These are phyloP conservation scores for Rhizophagus sp. DNA, from an alignment of 192 early-diverging fungal genomes.

Conservation along the genomic window DNA sequence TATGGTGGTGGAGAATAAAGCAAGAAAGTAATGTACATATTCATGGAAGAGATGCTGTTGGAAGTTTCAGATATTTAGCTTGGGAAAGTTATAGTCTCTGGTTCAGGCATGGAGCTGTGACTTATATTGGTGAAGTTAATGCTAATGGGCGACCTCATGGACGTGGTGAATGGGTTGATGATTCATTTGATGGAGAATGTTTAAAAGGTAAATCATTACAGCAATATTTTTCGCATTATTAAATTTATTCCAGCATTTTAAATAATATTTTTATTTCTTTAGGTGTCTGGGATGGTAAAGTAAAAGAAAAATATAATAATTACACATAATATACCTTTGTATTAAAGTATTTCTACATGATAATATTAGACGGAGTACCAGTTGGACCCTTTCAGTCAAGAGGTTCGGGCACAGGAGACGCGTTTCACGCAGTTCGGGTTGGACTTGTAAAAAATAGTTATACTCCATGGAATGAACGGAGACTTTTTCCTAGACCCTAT, in stretches of 20 bases:
- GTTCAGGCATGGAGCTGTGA: slow-evolving; percentile 31
- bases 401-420: slow-evolving; percentile 43
- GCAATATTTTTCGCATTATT: not conserved
- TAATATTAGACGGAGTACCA: slow-evolving; percentile 32
- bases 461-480: slow-evolving; percentile 32
- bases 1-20: slow-evolving; percentile 41
- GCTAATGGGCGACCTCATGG: slow-evolving; percentile 41
- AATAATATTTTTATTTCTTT: not conserved
- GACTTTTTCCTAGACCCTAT: slow-evolving; percentile 31
- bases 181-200: slow-evolving; percentile 43
- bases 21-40: slow-evolving; percentile 12
- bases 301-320: no score
- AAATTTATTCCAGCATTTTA: not conserved
- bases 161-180: slow-evolving; percentile 43
- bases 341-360: not conserved
- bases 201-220: slow-evolving; percentile 33
- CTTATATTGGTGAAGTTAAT: slow-evolving; percentile 46
- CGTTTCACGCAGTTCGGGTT: slow-evolving; percentile 39
- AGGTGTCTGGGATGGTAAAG: slow-evolving; percentile 40
- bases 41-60: slow-evolving; percentile 27
- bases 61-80: slow-evolving; percentile 39
- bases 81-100: slow-evolving; percentile 42
- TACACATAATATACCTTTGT: not conserved
- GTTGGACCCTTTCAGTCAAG: slow-evolving; percentile 44
- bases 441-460: slow-evolving; percentile 43